phyloP scores from a whole-genome alignment of 805 yeast genomes.

The Pichia phayaonensis region DNA sequence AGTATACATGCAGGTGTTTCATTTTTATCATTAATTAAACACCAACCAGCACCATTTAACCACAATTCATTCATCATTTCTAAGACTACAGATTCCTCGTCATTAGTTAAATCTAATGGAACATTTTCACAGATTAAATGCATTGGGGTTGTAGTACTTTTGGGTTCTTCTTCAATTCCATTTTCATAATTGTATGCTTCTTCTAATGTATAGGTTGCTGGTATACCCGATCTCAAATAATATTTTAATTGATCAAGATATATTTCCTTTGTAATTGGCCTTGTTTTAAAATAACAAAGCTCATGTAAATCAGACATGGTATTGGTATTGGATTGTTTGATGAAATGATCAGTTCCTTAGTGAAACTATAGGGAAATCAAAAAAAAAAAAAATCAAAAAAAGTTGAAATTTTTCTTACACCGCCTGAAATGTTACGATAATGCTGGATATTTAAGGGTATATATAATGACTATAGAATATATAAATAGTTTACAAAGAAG shows the following conservation, averaged over 20 bases:
- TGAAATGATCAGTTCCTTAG: too few species aligned
- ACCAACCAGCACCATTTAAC: constrained; percentile 92
- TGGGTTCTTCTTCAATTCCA: constrained; percentile 29
- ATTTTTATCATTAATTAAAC: constrained; percentile 58
- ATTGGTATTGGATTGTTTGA: background rate
- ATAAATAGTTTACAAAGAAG: background rate
- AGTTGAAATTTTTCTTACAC: background rate
- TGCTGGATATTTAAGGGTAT: background rate
- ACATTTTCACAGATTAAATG: constrained; percentile 58
- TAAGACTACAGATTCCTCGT: constrained; percentile 39
- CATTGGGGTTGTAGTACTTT: constrained; percentile 67
- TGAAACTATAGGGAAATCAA: too few species aligned
- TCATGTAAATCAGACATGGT: constrained; percentile 69
- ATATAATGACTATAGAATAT: background rate
- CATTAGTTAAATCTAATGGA: constrained; percentile 31
- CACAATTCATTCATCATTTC: constrained; percentile 59
- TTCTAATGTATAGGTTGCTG: constrained; percentile 76
- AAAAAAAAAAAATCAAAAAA: background rate
- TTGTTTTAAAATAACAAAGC: constrained; percentile 39
- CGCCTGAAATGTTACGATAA: background rate
- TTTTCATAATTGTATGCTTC: constrained; percentile 57
- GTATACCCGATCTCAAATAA: constrained; percentile 57
- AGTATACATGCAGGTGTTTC: constrained; percentile 85
- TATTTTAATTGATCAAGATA: constrained; percentile 39
- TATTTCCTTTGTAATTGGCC: constrained; percentile 43